phyloP scores from a whole-genome alignment of 2,329 filamentous ascomycete genomes.

The Pyrenochaeta sp. region DNA sequence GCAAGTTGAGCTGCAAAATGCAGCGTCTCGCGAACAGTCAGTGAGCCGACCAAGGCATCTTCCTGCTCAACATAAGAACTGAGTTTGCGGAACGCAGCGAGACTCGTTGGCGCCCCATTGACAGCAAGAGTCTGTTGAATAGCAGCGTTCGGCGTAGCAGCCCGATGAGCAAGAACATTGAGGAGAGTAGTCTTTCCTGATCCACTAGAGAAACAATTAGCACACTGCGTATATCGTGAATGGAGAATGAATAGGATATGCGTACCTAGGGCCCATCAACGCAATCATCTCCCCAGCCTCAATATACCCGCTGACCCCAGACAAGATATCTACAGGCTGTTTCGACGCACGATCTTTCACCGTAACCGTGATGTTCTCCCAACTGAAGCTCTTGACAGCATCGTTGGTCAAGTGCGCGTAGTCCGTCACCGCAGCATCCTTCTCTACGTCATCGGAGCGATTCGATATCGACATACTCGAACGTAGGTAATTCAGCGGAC shows the following conservation, averaged over 20 bases:
- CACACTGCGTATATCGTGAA: not conserved
- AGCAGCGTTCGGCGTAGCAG: conserved; percentile 60
- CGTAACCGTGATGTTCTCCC: conserved; percentile 71
- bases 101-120: conserved; percentile 66
- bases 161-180: conserved; percentile 75
- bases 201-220: conserved; percentile 44
- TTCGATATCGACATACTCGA: conserved; percentile 19
- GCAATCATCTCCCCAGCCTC: conserved; percentile 77
- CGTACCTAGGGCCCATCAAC: conserved; percentile 76
- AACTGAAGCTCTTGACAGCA: conserved; percentile 69
- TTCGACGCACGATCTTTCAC: conserved; percentile 76
- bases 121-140: conserved; percentile 64
- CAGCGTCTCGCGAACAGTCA: conserved; percentile 82
- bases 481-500: not conserved
- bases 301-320: conserved; percentile 68
- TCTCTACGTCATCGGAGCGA: conserved; percentile 52
- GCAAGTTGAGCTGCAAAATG: conserved; percentile 77
- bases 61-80: conserved; percentile 87
- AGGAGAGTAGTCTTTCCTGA: conserved; percentile 85
- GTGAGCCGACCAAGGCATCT: conserved; percentile 79
- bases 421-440: conserved; percentile 49
- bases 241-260: not conserved
- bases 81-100: conserved; percentile 67
- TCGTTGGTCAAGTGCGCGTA: conserved; percentile 68
- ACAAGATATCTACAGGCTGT: conserved; percentile 68